Evolutionary conservation across 108 stramenopile genomes (phyloP).

Genomic region (Conticribra weissflogii): DNA sequence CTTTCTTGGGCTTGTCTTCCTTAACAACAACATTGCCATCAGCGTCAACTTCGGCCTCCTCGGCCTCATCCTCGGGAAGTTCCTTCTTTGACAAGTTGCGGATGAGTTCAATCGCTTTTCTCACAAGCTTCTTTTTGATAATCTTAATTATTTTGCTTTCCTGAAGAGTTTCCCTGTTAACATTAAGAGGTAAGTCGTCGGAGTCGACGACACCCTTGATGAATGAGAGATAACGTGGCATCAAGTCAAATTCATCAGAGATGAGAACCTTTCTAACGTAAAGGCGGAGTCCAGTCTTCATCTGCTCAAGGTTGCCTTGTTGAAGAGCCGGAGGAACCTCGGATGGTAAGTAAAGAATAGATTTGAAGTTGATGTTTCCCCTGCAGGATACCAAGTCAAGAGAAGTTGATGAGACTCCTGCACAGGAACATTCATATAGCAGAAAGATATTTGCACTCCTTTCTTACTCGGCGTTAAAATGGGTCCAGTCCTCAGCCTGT

Average conservation of each 20-base stretch:
- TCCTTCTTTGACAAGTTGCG: constrained; percentile 73
- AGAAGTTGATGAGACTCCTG: too few species aligned
- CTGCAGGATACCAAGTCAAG: constrained; percentile 11
- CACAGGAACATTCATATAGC: too few species aligned
- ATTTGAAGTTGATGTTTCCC: constrained; percentile 99
- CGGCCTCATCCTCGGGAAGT: constrained; percentile 51
- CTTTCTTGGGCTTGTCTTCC: constrained; percentile 57
- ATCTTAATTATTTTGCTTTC: constrained; percentile 96
- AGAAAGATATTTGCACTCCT: too few species aligned
- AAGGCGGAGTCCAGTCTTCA: constrained; percentile 65
- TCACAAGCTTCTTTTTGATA: constrained; percentile 99
- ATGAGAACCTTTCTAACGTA: constrained; percentile 99
- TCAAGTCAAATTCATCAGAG: constrained; percentile 96
- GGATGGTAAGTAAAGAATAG: constrained; percentile 93
- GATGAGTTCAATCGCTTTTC: constrained; percentile 98
- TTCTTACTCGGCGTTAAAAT: constrained; percentile 96
- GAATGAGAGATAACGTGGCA: constrained; percentile 96
- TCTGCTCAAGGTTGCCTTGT: constrained; percentile 52
- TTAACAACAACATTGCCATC: constrained; percentile 61
- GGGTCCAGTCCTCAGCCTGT: constrained; percentile 90
- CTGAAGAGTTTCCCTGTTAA: constrained; percentile 99
- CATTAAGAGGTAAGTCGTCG: constrained; percentile 99
- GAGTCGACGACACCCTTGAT: constrained; percentile 97
- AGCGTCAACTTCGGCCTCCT: constrained; percentile 65
- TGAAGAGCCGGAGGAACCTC: constrained; percentile 60